Conservation (phyloP, 805 yeast genomes). For the Deakozyma indianensis region DNA sequence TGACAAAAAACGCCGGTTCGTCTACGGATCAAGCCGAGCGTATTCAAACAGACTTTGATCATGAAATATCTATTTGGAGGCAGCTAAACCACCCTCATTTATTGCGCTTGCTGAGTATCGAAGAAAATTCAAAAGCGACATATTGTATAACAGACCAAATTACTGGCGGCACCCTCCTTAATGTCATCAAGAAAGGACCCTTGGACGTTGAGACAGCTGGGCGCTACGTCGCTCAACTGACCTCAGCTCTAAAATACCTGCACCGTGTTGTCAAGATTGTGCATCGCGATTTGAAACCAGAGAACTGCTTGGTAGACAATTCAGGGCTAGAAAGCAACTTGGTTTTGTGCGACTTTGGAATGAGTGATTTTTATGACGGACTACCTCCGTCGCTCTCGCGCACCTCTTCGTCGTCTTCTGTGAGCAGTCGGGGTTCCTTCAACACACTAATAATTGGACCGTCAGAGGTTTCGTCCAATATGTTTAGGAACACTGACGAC, state of each 20-base stretch:
- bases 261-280: constrained; percentile 46
- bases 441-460: not conserved
- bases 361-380: constrained; percentile 31
- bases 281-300: constrained; percentile 76
- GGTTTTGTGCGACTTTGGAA: constrained; percentile 80
- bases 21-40: constrained; percentile 25
- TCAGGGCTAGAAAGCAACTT: constrained; percentile 23
- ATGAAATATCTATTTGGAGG: constrained; percentile 69
- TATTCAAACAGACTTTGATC: constrained; percentile 44
- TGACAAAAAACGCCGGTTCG: constrained; percentile 24
- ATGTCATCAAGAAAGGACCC: constrained; percentile 52
- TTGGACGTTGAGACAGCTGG: constrained; percentile 6
- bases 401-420: not conserved
- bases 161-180: constrained; percentile 70
- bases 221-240: constrained; percentile 36
- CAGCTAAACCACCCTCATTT: constrained; percentile 49
- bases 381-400: not conserved
- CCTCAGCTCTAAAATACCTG: constrained; percentile 46
- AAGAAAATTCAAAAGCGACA: constrained; percentile 44
- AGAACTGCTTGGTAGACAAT: constrained; percentile 55
- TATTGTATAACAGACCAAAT: constrained; percentile 61
- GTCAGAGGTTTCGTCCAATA: not conserved
- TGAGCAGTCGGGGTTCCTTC: not conserved
- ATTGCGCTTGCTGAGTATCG: constrained; percentile 45
- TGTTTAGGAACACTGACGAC: not conserved